Base-by-base conservation (phyloP, 1,284 basidiomycete genomes). In the Melampsora americana region DNA sequence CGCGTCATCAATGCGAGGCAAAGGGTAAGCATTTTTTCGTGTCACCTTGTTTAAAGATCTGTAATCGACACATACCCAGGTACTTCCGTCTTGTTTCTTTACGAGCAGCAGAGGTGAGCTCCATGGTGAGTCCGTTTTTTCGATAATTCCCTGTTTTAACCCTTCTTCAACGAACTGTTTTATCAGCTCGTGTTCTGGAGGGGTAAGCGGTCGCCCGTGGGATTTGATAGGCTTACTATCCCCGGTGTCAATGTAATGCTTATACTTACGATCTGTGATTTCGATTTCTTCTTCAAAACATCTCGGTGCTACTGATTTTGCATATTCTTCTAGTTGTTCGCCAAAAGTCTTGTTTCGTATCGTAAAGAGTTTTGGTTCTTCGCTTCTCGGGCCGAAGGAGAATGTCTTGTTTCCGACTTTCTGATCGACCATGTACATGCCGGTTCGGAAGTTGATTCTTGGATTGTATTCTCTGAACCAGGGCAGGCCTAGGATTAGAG, bases 101-200 rank as follows among this genome's bases (percentile, higher is more conserved):
- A 68, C 66, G 14, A 68, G 26, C 7, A 68, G 12, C n/a, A 68
- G 18, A 5, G 66, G 66, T 12, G 67, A 23, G 12, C 14, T n/a
- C 56, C 28, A 60, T 9, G 53, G 32, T 5, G 68, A 69, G 6
- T 59, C 59, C 2, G 20, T 20, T n/a, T 50, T 39, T 18, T 35
- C 16, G 28, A 69, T 69, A 56, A 69, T 60, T n/a, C 68, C 53
- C 4, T 44, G 26, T 26, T 68, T 20, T 12, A 68, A n/a, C 1
- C 48, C 48, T 7, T 68, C 66, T 35, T 50, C 32, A n/a, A 50
- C 66, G 28, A 68, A 68, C 28, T 53, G 14, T 1, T 68, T 48
- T 16, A 68, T 68, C 6, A 68, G 44, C 35, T 62, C n/a, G 18
- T 71, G 18, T 66, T 68, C 30, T 1, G 46, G 66, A 1, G 66